phyloP scores from a whole-genome alignment of 2,329 filamentous ascomycete species.

The Coniella lustricola region DNA sequence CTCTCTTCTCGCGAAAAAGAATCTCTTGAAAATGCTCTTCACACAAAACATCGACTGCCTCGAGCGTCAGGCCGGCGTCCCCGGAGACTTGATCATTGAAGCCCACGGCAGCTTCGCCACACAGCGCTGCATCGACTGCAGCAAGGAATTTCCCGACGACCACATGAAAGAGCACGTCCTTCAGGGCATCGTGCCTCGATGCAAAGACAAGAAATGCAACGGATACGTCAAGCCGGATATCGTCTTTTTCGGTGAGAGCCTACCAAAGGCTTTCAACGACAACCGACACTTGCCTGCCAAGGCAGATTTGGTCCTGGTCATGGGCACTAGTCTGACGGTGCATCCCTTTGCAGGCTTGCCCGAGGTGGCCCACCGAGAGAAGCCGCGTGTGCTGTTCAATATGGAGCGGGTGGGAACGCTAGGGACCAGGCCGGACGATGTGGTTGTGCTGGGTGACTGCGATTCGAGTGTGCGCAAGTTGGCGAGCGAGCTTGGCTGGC shows the following conservation, averaged over 20 bases:
- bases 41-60: conserved; percentile 98
- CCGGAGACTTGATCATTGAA: conserved; percentile 74
- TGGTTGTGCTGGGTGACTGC: conserved; percentile 74
- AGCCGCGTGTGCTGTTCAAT: conserved; percentile 81
- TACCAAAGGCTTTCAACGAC: conserved; percentile 56
- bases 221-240: conserved; percentile 91
- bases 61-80: conserved; percentile 80
- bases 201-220: conserved; percentile 52
- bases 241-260: conserved; percentile 75
- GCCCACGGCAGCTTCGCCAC: conserved; percentile 92
- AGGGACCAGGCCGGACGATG: conserved; percentile 74
- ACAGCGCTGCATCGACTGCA: conserved; percentile 89
- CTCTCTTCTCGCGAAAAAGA: conserved; percentile 70
- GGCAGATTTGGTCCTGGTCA: conserved; percentile 31
- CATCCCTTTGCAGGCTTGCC: conserved; percentile 86
- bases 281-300: conserved; percentile 44
- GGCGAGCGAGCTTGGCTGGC: conserved; percentile 77
- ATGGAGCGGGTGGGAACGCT: conserved; percentile 74
- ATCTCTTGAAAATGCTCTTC: conserved; percentile 75
- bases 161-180: conserved; percentile 66
- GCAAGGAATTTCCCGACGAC: conserved; percentile 61
- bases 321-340: conserved; percentile 83
- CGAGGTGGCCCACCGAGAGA: conserved; percentile 48
- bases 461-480: conserved; percentile 74
- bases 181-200: conserved; percentile 63